Evolutionary conservation across 148 eudicot species (phyloP).

Genomic region (Dysphania ambrosioides): DNA sequence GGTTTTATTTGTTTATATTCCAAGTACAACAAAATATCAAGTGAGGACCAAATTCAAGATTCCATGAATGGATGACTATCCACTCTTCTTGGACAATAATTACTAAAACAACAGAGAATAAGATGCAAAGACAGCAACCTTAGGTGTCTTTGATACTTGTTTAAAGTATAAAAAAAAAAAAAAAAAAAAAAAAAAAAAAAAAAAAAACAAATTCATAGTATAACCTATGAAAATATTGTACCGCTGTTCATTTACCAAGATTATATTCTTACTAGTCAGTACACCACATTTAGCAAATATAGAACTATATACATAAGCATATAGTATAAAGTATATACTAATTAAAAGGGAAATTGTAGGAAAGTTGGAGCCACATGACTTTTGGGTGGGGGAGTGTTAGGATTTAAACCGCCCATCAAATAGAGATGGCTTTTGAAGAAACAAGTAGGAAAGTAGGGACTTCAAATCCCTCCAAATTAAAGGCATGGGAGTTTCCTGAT

Average conservation of each 20-base stretch:
- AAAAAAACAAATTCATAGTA: too few relatives aligned
- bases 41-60: not conserved
- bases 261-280: not conserved
- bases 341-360: not conserved
- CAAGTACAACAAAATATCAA: not conserved
- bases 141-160: slow-evolving; percentile 7
- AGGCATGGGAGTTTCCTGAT: slow-evolving; percentile 10
- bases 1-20: not conserved
- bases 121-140: slow-evolving; percentile 6
- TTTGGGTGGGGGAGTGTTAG: not conserved
- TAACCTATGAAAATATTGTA: not conserved
- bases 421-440: not conserved
- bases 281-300: not conserved
- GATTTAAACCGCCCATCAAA: not conserved
- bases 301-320: not conserved
- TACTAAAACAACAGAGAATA: not conserved
- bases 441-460: slow-evolving; percentile 1
- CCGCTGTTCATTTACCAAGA: not conserved
- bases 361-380: slow-evolving; percentile 21
- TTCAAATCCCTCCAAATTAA: not conserved
- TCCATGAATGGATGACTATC: not conserved
- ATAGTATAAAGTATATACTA: not conserved
- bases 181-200: too few relatives aligned
- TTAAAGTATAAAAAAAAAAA: too few relatives aligned
- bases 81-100: not conserved